A percentile compares a stretch with the other conserved stretches of the same genome.
Evolutionary conservation across 768 basidiomycete species (phyloP).

Genomic region (Russula sp.): DNA sequence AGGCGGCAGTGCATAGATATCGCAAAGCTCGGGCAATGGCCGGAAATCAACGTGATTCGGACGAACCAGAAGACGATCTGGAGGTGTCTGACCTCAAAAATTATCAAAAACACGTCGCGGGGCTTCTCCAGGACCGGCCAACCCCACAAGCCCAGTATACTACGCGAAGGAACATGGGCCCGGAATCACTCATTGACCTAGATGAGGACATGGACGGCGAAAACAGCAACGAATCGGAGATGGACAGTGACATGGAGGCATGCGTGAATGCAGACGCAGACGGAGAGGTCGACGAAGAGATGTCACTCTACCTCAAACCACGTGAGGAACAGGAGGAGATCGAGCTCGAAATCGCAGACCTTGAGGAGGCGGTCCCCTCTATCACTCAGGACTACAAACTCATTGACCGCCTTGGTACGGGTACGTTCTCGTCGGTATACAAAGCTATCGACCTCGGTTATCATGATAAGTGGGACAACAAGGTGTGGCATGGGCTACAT

Average conservation of each 20-base stretch:
- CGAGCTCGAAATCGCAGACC: conserved; percentile 65
- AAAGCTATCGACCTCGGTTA: conserved; percentile 83
- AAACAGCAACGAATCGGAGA: conserved; percentile 28
- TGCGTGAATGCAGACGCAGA: conserved; percentile 31
- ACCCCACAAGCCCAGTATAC: conserved; percentile 13
- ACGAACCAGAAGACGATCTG: conserved; percentile 44
- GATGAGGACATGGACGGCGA: conserved; percentile 42
- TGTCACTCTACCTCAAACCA: conserved; percentile 50
- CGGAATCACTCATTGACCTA: conserved; percentile 37
- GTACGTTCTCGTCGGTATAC: conserved; percentile 99
- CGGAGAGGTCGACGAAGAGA: conserved; percentile 54
- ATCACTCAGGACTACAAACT: conserved; percentile 66
- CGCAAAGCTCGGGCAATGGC: conserved; percentile 32
- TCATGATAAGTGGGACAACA: conserved; percentile 71
- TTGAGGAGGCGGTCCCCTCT: conserved; percentile 60
- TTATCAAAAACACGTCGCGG: conserved; percentile 48
- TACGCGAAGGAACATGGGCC: background rate
- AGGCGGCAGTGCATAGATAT: conserved; percentile 38
- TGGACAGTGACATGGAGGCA: conserved; percentile 25
- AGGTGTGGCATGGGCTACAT: conserved; percentile 65
- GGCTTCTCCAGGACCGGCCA: conserved; percentile 34
- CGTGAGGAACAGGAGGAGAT: conserved; percentile 71
- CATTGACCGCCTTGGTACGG: conserved; percentile 89
- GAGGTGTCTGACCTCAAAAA: conserved; percentile 36
- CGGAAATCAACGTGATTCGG: conserved; percentile 36